phyloP scores from a whole-genome alignment of 192 early-diverging fungal genomes.

The Backusella tuberculispora region DNA sequence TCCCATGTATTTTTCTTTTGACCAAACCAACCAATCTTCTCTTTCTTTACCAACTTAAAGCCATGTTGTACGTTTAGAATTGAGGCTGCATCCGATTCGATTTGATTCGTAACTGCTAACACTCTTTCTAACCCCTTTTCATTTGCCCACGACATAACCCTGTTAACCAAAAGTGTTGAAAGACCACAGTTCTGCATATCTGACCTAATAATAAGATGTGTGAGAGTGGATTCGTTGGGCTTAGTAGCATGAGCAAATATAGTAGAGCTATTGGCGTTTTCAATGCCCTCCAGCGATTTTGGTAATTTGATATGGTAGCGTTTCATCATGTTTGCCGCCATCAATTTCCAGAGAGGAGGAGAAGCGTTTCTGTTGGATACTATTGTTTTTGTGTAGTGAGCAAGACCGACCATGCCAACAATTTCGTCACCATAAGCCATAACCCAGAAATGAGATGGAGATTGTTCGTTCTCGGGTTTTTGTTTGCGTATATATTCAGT shows the following conservation, averaged over 20 bases:
- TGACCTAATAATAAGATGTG: conserved; percentile 21
- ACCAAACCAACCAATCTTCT: conserved; percentile 34
- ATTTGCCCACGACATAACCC: conserved; percentile 35
- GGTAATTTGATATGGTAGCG: conserved; percentile 22
- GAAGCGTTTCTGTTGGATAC: conserved; percentile 5
- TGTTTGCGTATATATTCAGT: conserved; percentile 20
- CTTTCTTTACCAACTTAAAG: conserved; percentile 23
- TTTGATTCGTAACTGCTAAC: conserved; percentile 35
- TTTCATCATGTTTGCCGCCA: not conserved
- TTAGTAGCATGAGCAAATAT: conserved; percentile 17
- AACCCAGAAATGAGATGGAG: conserved; percentile 43
- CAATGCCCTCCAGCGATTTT: not conserved
- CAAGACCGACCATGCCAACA: conserved; percentile 41
- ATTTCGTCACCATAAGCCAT: conserved; percentile 24
- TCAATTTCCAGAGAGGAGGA: conserved; percentile 24
- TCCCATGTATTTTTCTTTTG: conserved; percentile 25
- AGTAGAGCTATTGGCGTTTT: not conserved
- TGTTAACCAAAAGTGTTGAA: conserved; percentile 34
- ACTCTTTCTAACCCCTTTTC: conserved; percentile 27
- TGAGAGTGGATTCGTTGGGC: conserved; percentile 19
- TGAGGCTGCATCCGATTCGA: conserved; percentile 30
- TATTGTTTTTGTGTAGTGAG: conserved; percentile 19
- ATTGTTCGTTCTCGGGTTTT: conserved; percentile 17
- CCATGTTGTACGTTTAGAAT: conserved; percentile 32
- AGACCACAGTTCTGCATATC: conserved; percentile 35